Evolutionary conservation across 306 rosid species (phyloP), one percentile per base, ranked within the genome.

Genomic region (Quercus mongolica): DNA sequence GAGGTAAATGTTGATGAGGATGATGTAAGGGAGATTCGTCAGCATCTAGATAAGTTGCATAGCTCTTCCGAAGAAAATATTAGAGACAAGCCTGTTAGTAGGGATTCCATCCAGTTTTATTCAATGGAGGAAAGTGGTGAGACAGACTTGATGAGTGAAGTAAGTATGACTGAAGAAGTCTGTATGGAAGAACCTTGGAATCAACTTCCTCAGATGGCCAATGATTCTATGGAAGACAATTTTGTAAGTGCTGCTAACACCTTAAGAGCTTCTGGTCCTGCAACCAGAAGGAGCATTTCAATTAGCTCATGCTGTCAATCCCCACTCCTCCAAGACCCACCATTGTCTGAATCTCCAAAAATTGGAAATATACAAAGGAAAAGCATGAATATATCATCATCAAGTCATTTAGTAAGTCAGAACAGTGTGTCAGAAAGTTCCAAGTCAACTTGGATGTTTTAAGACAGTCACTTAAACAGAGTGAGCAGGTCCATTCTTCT

Each of bases 1-100:
- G 96, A 87, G 84, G 84, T 88, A 49, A 83, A 77, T 67, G 81
- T 89, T 74, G 82, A 89, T 5, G 94, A 91, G 88, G 89, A 87
- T 68, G 98, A 91, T 75, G 81, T 93, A 25, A 89, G 78, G 79
- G 89, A 91, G 75, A 75, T 93, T 57, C 84, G 81, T 78, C 83
- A 89, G 80, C 98, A 95, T 75, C 87, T 93, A 63, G 87, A 87
- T 70, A 87, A 89, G 79, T 74, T 93, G 76, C 87, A 82, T 33
- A 84, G 85, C 67, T 90, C 92, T 54, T 79, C 82, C 76, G 94
- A 91, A 81, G 87, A 57, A 46, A 80, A 69, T 80, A 56, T 83
- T 25, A 80, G 76, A 65, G 87, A 78, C 73, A 77, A 76, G 55
- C 77, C 88, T 65, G 75, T 33, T 62, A 69, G 78, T 69, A 85